Evolutionary conservation across 805 yeast species (phyloP), one percentile per base, ranked within the genome.

Genomic region (Saccharomycopsis guyanensis): DNA sequence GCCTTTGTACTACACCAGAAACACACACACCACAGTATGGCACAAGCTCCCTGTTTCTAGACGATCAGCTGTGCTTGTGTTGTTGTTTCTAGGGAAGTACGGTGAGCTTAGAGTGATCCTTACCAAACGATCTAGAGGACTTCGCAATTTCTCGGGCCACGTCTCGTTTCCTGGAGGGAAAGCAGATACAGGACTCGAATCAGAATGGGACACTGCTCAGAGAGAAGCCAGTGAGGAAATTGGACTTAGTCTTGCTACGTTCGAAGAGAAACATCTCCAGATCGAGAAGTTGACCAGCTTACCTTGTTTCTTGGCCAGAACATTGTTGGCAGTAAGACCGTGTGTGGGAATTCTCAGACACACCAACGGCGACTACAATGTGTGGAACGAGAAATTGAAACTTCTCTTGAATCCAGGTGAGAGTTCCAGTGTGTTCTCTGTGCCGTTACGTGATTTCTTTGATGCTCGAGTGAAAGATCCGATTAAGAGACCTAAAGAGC

Each of bases 131-230:
- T 79, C 94, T 2, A 69, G 82, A 40, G 68, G 72, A 32, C 68
- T 91, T 55, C 69, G 78, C 41, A 76, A 76, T 44, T 89, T 88
- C 64, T 83, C 93, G 0, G 96, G 97, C 3, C 96, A 89, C 60
- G 84, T 85, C 4, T 86, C 96, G 1, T 68, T 89, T 6, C 97
- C 97, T 3, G 97, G 97, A 2, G 97, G 97, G 6, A 86, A 82
- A 58, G 88, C 95, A 3, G 97, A 89, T 60, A 58, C 55, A 36
- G 77, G 72, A 0, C 66, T 73, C 16, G 87, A 86, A 55, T 62
- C 73, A 12, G 86, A 84, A 47, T 80, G 82, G 71, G 72, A 74
- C 38, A 81, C 82, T 34, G 82, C 96, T 0, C 68, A 94, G 49
- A 68, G 97, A 27, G 97, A 89, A 61, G 78, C 88, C 51, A 74